Conservation (phyloP, 164 flowering plant genomes). For the Cinnamomum micranthum region DNA sequence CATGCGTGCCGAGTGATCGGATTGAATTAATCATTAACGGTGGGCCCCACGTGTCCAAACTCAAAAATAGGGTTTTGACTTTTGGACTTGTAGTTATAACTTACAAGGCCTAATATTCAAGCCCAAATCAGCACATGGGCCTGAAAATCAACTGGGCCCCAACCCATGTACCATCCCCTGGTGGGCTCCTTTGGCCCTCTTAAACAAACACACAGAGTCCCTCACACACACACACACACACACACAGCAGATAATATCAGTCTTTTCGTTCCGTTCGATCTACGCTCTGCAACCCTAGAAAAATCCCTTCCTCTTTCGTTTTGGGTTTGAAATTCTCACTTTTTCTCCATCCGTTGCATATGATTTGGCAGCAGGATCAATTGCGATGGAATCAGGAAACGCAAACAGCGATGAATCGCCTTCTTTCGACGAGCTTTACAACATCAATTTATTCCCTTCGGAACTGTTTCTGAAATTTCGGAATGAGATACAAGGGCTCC, state of each 20-base stretch:
- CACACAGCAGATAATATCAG: neutral
- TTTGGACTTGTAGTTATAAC: too few relatives aligned
- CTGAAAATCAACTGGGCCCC: too few relatives aligned
- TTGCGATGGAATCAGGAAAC: neutral
- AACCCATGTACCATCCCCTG: too few relatives aligned
- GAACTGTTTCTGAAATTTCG: conserved; percentile 84
- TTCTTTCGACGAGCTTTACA: conserved; percentile 70
- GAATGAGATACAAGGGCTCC: conserved; percentile 59
- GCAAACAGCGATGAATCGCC: conserved; percentile 37
- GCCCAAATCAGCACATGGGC: too few relatives aligned
- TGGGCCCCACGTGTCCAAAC: too few relatives aligned
- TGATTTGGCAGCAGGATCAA: neutral
- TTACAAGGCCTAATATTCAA: too few relatives aligned
- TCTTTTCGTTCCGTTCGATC: neutral
- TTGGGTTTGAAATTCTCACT: too few relatives aligned
- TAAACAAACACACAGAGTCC: neutral
- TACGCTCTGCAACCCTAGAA: neutral
- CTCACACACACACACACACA: too few relatives aligned
- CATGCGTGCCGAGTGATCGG: too few relatives aligned
- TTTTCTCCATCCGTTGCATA: neutral
- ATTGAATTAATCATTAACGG: too few relatives aligned
- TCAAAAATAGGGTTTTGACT: too few relatives aligned
- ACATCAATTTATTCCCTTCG: conserved; percentile 62
- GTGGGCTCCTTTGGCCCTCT: too few relatives aligned
- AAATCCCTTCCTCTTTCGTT: neutral